Conservation (phyloP, 805 yeast genomes). For the Starmerella scarabaei region DNA sequence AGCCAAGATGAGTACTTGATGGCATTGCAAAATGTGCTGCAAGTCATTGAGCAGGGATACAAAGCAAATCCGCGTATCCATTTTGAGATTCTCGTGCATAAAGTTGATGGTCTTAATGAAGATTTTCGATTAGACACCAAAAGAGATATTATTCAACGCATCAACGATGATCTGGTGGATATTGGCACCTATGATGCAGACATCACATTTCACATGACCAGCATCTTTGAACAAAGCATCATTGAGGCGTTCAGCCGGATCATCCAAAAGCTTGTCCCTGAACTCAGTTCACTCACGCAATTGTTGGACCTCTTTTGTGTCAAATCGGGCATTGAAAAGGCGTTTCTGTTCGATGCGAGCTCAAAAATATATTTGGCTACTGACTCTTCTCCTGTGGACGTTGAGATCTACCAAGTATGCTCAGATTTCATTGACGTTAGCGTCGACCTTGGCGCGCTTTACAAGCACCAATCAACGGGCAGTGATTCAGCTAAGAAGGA, state of each 20-base stretch:
- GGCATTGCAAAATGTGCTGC: constrained; percentile 77
- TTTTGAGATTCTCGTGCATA: constrained; percentile 87
- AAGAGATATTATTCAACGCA: constrained; percentile 90
- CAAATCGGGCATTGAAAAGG: constrained; percentile 83
- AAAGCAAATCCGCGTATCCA: constrained; percentile 72
- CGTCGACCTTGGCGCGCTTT: constrained; percentile 55
- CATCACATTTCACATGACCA: constrained; percentile 79
- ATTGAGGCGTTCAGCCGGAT: constrained; percentile 92
- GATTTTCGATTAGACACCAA: constrained; percentile 91
- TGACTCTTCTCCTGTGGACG: constrained; percentile 89
- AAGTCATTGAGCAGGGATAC: constrained; percentile 77
- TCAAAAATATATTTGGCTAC: constrained; percentile 93
- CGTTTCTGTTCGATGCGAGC: constrained; percentile 79
- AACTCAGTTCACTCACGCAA: constrained; percentile 75
- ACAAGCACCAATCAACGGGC: constrained; percentile 15
- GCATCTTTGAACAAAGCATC: constrained; percentile 89
- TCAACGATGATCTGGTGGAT: constrained; percentile 83
- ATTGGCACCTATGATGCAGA: constrained; percentile 85
- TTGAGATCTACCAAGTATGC: constrained; percentile 90
- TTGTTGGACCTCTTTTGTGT: constrained; percentile 78
- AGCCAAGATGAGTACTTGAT: constrained; percentile 89
- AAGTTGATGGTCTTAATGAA: constrained; percentile 88
- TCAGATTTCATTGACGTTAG: constrained; percentile 94
- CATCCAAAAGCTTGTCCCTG: constrained; percentile 81
- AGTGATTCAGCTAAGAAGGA: constrained; percentile 7